phyloP scores from a whole-genome alignment of 257 asterid species.

The Solanum sparsipilum region DNA sequence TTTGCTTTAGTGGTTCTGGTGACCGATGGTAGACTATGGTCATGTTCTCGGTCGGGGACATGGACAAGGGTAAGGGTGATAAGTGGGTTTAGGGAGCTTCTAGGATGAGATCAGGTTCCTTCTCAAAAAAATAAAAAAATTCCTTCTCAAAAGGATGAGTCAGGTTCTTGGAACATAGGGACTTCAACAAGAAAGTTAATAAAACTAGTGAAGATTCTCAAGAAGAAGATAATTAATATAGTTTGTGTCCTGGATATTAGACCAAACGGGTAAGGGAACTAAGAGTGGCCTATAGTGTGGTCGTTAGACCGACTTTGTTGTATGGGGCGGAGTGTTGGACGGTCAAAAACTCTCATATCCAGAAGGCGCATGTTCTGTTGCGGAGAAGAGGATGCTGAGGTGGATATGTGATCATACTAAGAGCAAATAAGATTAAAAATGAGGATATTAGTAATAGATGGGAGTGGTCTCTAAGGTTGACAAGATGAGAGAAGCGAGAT shows the following conservation, averaged over 20 bases:
- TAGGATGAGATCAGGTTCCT: not conserved
- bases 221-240: not conserved
- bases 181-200: not conserved
- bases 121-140: not conserved
- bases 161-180: not conserved
- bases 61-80: not conserved
- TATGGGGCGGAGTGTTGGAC: not conserved
- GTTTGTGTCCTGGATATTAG: not conserved
- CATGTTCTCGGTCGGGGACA: not conserved
- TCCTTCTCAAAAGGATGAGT: not conserved
- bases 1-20: not conserved
- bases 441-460: not conserved
- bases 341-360: not conserved
- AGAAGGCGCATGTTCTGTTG: not conserved
- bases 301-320: not conserved
- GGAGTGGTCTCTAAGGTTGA: not conserved
- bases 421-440: not conserved
- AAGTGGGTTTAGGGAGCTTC: not conserved
- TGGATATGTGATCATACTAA: not conserved
- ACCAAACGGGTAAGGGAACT: not conserved
- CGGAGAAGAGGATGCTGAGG: not conserved
- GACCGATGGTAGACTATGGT: not conserved
- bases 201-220: not conserved
- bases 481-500: not conserved
- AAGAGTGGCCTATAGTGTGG: not conserved